Base-by-base conservation (phyloP, 1,284 basidiomycete species). In the Volvariella surrecta region DNA sequence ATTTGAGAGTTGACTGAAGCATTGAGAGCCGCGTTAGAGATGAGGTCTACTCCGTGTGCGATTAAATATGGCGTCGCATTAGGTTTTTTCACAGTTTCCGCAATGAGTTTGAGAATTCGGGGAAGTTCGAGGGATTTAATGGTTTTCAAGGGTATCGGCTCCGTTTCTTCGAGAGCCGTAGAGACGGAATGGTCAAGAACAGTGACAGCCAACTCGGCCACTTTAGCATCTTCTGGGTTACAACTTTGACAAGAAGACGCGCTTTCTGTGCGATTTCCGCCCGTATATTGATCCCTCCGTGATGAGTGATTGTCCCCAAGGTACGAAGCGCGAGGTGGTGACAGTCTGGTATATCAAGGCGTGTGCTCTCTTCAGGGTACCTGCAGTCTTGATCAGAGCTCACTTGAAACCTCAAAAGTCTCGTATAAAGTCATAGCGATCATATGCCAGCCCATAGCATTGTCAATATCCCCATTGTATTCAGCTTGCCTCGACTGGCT, bases 351-450 rank as follows among this genome's bases (percentile, higher is more conserved):
- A 63, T 55, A 24, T 74, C 62, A 11, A 82, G 53, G 61, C 58
- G 52, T 82, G 76, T 2, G 80, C 63, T 49, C 74, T 77, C 59
- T 79, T 82, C 47, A 83, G 57, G 1, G 78, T 79, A 51, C 66
- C n/a, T n/a, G n/a, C n/a, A n/a, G n/a, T n/a, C n/a, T n/a, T n/a
- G n/a, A n/a, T n/a, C n/a, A n/a, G n/a, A 10, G 39, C 68, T 16
- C 49, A 72, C 79, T 76, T 45, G 79, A 78, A 3, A 81, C 54
- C 0, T 71, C 57, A 48, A 79, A 72, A 46, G 64, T 55, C 1
- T 60, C 54, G 49, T 76, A 79, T 0, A 81, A 58, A 6, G 70
- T 56, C n/a, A 64, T 53, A 7, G 73, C 70, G 17, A 73, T 58
- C 0, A 54, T 48, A 40, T 61, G 59, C 78, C 77, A 82, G 7